Conservation (phyloP, 2,329 filamentous ascomycete species). For the Paraphoma sp. region DNA sequence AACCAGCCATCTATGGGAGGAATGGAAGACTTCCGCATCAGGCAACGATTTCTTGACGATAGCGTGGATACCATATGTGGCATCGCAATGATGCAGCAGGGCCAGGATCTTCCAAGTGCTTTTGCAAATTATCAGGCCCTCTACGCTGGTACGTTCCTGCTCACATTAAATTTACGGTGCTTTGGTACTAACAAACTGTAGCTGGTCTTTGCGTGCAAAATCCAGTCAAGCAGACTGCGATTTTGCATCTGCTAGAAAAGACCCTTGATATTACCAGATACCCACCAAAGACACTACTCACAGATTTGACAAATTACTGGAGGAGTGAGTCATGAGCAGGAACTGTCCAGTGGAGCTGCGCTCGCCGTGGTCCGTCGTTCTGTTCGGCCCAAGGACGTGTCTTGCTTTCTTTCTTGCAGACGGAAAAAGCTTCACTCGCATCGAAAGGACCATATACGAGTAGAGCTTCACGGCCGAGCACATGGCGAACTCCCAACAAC, state of each 20-base stretch:
- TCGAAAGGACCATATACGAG: no score
- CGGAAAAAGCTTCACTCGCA: no score
- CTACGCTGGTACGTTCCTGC: constrained; percentile 34
- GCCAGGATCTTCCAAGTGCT: constrained; percentile 32
- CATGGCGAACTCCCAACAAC: background rate
- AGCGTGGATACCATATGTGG: constrained; percentile 59
- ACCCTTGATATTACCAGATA: constrained; percentile 38
- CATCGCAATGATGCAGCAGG: constrained; percentile 53
- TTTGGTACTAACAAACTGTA: constrained; percentile 8
- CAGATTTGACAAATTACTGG: constrained; percentile 39
- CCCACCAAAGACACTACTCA: constrained; percentile 35
- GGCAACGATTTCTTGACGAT: constrained; percentile 54
- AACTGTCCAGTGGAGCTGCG: background rate
- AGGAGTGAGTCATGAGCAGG: constrained; percentile 23
- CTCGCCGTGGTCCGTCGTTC: background rate
- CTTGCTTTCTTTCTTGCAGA: background rate
- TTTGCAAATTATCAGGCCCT: constrained; percentile 37
- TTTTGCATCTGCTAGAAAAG: constrained; percentile 34
- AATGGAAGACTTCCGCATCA: constrained; percentile 55
- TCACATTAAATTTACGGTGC: background rate
- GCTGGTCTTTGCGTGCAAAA: constrained; percentile 41
- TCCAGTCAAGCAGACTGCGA: constrained; percentile 31
- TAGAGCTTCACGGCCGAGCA: background rate
- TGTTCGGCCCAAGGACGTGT: no score
- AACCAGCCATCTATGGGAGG: constrained; percentile 60